Evolutionary conservation across 2,329 filamentous ascomycete species (phyloP).

Genomic region (Eutypella sp.): DNA sequence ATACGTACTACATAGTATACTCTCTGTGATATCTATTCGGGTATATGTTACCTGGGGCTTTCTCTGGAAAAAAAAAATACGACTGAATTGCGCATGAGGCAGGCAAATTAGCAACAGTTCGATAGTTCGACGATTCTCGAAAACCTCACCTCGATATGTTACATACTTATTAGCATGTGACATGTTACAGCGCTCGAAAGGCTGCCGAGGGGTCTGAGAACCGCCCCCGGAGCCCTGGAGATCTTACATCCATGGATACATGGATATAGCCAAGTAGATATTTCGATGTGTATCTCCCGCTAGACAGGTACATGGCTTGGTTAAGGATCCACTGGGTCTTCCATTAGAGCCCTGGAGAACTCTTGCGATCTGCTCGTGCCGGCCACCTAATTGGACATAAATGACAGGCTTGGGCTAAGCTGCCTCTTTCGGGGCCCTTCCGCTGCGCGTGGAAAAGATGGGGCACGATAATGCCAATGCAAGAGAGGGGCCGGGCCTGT

Average conservation of each 20-base stretch:
- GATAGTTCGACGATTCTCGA: no score
- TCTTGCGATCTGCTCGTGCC: slow-evolving; percentile 13
- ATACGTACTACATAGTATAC: background rate
- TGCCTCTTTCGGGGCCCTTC: slow-evolving; percentile 19
- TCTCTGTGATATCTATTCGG: background rate
- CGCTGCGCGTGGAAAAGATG: slow-evolving; percentile 9
- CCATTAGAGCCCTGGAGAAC: slow-evolving; percentile 9
- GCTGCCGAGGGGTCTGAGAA: no score
- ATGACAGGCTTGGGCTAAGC: slow-evolving; percentile 6
- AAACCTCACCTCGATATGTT: background rate
- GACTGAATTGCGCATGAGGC: background rate
- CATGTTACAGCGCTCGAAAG: no score
- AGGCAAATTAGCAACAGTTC: slow-evolving; percentile 1
- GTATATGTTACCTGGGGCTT: background rate
- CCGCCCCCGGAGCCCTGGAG: background rate
- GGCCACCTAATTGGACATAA: slow-evolving; percentile 6
- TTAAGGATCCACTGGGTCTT: no score
- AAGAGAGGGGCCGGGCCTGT: no score
- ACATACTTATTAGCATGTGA: background rate
- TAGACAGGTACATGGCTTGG: background rate
- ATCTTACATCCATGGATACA: background rate
- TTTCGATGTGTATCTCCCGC: background rate
- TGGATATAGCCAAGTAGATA: no score
- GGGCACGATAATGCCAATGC: slow-evolving; percentile 2
- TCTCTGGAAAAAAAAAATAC: no score